Base-by-base conservation (phyloP, 1,284 basidiomycete species). In the Ustilago esculenta region DNA sequence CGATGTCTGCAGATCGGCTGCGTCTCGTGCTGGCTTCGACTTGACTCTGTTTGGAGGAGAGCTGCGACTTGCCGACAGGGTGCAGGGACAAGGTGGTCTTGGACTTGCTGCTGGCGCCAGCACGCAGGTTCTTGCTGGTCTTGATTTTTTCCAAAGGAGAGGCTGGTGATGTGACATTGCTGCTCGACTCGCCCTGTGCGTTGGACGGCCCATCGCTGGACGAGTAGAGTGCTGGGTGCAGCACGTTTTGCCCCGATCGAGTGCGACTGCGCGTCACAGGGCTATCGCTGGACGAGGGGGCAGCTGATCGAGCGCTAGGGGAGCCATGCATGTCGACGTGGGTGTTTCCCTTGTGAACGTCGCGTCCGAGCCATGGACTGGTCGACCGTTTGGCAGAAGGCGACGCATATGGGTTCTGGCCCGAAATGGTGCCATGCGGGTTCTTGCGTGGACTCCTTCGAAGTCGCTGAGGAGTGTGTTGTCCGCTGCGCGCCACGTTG, bases 361-460 rank as follows among this genome's bases (percentile, higher is more conserved):
- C 59, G 18, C 58, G 39, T 39, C 55, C 43, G 21, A 69, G 39
- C 25, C 35, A 30, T 17, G 59, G 60, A 18, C 67, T 63, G 18
- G 32, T 27, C 4, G 56, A 39, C 17, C 47, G 48, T 35, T 57
- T 54, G 5, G 40, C 20, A 3, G 24, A 44, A 17, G 56, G 65
- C 42, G 64, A 58, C 6, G 79, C 79, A 48, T 77, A 81, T 4
- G 79, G 79, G 49, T 81, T 81, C 29, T 67, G 48, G 21, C 51
- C 57, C 15, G 57, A 67, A 36, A 60, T 48, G 25, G 75, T 77
- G 9, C 79, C 79, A 23, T 52, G 59, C 32, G 79, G 78, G n/a
- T 71, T 72, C 64, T 81, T 81, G 18, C 79, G 61, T 29, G 79
- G 79, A 49, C 76, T 79, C 36, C 79, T 56, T 10, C 79, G 63